Base-by-base conservation (phyloP, 495 filamentous ascomycete species). In the Usnea hakonensis region DNA sequence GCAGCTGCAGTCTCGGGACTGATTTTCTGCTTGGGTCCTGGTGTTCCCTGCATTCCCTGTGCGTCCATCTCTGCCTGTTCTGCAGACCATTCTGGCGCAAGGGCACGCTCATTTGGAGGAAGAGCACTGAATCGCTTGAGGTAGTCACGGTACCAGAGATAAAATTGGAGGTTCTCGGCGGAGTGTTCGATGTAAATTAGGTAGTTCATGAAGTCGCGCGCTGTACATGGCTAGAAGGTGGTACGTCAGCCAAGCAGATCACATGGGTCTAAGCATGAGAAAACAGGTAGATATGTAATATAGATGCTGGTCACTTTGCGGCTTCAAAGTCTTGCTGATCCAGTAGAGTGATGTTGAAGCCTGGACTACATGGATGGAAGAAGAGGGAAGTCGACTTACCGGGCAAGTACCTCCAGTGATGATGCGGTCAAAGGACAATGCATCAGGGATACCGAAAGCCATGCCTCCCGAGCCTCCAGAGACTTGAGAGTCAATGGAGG, bases 161-260 rank as follows among this genome's bases (percentile, higher is more conserved):
- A 89, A 74, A 91, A 91, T 71, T 91, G 88, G 35, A 91, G 78
- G 70, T 90, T 90, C 73, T 91, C 88, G 55, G 89, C 85, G 16
- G 83, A 72, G 40, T 84, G 83, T 68, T 90, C 88, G 55, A 92
- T 80, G 71, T 90, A 89, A 57, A 84, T 77, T 48, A 90, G 77
- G 68, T 90, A 92, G 73, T 89, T 87, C 85, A 90, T 88, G 70
- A 92, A 91, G 65, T 92, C 88, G 33, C 87, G 81, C 33, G 80
- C 68, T 0, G 89, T 90, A 69, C 84, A 83, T 32, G 89, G 89
- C 88, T 91, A 64, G n/a, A 55, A 14, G 32, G 33, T 9, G 30
- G 37, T 30, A n/a, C 26, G 23, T 66, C 35, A 66, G 59, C 44
- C 23, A 38, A 16, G 57, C 40, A 16, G 26, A 46, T 19, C 44